A percentile compares a stretch with the other conserved stretches of the same genome.
These are phyloP conservation scores for Tylopilus cervinicoccineus DNA, from an alignment of 768 basidiomycete genomes.

Conservation along the genomic window DNA sequence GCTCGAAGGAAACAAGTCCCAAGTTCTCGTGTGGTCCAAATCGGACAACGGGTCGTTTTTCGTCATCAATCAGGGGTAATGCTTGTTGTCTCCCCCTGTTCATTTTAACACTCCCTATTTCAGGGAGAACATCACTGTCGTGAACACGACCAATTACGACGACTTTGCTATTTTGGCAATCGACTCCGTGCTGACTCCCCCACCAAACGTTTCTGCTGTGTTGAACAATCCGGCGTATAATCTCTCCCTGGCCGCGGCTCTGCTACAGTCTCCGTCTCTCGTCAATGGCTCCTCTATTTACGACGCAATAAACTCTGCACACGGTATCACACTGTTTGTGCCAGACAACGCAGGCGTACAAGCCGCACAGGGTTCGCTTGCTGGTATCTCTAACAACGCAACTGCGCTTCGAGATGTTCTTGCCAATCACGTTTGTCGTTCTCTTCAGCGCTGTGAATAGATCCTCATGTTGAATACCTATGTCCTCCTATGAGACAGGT, in stretches of 20 bases:
- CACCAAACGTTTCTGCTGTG: constrained; percentile 43
- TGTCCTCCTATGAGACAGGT: constrained; percentile 32
- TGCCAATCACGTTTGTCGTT: constrained; percentile 52
- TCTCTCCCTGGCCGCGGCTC: constrained; percentile 30
- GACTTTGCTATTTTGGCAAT: constrained; percentile 47
- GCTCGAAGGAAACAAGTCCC: constrained; percentile 55
- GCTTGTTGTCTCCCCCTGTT: not conserved
- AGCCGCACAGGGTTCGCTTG: constrained; percentile 31
- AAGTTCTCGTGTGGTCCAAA: constrained; percentile 50
- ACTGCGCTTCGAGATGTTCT: constrained; percentile 45
- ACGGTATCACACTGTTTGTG: constrained; percentile 65
- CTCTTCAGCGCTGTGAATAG: not conserved
- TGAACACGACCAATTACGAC: constrained; percentile 36
- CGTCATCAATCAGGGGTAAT: constrained; percentile 49
- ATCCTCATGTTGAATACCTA: no score
- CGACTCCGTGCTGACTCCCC: constrained; percentile 49
- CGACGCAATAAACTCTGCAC: constrained; percentile 31
- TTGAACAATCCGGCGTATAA: constrained; percentile 37
- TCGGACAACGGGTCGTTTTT: constrained; percentile 36
- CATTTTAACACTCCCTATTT: not conserved
- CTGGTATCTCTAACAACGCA: constrained; percentile 39
- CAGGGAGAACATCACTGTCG: constrained; percentile 34
- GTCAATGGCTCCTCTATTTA: constrained; percentile 23
- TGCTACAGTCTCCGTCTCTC: constrained; percentile 20
- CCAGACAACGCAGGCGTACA: constrained; percentile 52